Evolutionary conservation across 1,284 basidiomycete species (phyloP), one percentile per base, ranked within the genome.

Genomic region (Calocybe gambosa): DNA sequence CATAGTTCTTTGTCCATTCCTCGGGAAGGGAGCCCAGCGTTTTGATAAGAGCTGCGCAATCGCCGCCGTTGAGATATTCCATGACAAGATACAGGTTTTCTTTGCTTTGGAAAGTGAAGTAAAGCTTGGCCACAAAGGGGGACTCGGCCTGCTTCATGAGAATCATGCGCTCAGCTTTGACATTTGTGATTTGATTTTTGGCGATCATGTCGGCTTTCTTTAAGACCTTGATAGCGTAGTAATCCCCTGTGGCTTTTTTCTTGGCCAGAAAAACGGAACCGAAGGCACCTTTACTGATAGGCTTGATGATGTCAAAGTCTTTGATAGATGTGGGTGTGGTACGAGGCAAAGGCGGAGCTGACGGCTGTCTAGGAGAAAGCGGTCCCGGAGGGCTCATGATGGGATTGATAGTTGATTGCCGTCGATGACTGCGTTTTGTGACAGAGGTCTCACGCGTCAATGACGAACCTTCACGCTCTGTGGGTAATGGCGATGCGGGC

Each of bases 151-250:
- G 95, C 63, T 93, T 95, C 96, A 99, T 99, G 55, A 99, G 77
- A 60, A 99, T 99, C 82, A 95, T 98, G 47, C 96, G 81, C 70
- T 99, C 96, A 2, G 96, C 96, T 70, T 98, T 99, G 65, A 99
- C 95, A 62, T 99, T 99, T 46, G 96, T 99, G 66, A 99, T 96
- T 68, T 99, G 96, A 71, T 99, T 99, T 79, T 99, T 99, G 39
- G 96, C 93, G 62, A 99, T 98, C 96, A 99, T 99, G 69, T 99
- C 96, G 21, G 93, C 92, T 74, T 99, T 99, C 71, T 96, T 98
- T 57, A 99, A 70, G 26, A 98, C 93, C 69, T 99, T 99, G 81
- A 99, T 96, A 21, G 96, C 96, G 69, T 88, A 99, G 68, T 98
- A 97, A 67, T 99, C 96, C 44, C 96, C 96, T 0, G 96, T 99